phyloP scores from a whole-genome alignment of 148 eudicot genomes.

The Camellia japonica region DNA sequence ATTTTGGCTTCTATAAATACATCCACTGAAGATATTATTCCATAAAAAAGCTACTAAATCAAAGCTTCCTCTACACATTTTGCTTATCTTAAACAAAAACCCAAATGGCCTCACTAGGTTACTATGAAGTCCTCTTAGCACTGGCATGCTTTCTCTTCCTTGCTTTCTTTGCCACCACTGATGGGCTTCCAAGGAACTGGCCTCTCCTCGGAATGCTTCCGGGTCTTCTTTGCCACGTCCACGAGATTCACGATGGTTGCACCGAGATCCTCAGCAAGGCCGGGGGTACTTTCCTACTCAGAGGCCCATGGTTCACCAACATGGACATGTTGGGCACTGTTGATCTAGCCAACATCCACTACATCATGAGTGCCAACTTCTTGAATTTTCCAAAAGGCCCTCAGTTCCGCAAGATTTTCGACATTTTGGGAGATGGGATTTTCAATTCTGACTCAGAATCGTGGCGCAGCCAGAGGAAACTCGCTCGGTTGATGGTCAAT shows the following conservation, averaged over 20 bases:
- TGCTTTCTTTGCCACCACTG: slow-evolving; percentile 6
- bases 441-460: slow-evolving; percentile 41
- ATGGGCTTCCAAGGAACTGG: slow-evolving; percentile 32
- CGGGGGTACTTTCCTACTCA: slow-evolving; percentile 30
- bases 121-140: slow-evolving; percentile 21
- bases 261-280: slow-evolving; percentile 11
- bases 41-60: too few relatives aligned
- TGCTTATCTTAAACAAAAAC: not conserved
- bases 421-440: slow-evolving; percentile 56
- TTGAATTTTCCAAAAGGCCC: slow-evolving; percentile 54
- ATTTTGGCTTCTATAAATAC: too few relatives aligned
- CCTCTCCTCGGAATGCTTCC: slow-evolving; percentile 63
- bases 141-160: slow-evolving; percentile 15
- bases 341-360: slow-evolving; percentile 47
- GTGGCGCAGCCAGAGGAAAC: slow-evolving; percentile 45
- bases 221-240: slow-evolving; percentile 24
- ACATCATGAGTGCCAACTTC: slow-evolving; percentile 53
- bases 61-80: too few relatives aligned
- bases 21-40: too few relatives aligned
- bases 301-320: slow-evolving; percentile 60
- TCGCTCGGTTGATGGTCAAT: slow-evolving; percentile 30
- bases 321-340: slow-evolving; percentile 40
- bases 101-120: slow-evolving; percentile 25
- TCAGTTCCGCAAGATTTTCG: slow-evolving; percentile 40
- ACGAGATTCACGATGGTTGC: slow-evolving; percentile 27